Evolutionary conservation across 345 rosid genomes (phyloP).

Genomic region (Cardamine occulta): DNA sequence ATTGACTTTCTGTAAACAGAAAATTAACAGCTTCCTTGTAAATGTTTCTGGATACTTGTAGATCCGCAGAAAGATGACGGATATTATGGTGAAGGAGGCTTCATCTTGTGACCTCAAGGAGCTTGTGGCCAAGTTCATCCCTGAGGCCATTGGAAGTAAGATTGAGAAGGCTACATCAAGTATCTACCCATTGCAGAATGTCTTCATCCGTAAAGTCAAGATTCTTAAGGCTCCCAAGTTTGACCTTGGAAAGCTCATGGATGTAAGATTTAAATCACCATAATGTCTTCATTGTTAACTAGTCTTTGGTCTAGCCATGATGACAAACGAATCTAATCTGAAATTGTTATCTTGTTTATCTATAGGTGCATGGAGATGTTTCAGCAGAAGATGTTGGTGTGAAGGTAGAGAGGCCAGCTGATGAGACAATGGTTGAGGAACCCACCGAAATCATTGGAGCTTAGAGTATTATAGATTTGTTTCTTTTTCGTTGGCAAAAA

Average conservation of each 20-base stretch:
- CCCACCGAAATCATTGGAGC: slow-evolving; percentile 44
- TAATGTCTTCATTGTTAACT: not conserved
- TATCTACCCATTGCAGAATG: slow-evolving; percentile 90
- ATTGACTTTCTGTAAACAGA: not conserved
- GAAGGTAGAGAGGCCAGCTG: slow-evolving; percentile 44
- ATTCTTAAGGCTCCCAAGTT: slow-evolving; percentile 94
- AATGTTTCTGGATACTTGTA: slow-evolving; percentile 22
- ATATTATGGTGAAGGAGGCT: slow-evolving; percentile 77
- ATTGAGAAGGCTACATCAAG: slow-evolving; percentile 79
- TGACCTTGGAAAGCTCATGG: slow-evolving; percentile 96
- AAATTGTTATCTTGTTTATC: not conserved
- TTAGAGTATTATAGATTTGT: slow-evolving; percentile 34
- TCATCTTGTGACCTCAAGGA: slow-evolving; percentile 85
- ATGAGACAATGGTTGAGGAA: slow-evolving; percentile 36
- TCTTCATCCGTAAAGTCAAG: slow-evolving; percentile 85
- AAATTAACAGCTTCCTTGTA: not conserved
- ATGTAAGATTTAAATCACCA: slow-evolving; percentile 42
- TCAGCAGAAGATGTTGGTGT: slow-evolving; percentile 46
- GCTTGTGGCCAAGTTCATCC: slow-evolving; percentile 76
- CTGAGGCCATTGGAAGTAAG: slow-evolving; percentile 81
- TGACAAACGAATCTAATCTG: not conserved
- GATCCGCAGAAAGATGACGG: slow-evolving; percentile 94
- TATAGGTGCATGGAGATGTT: slow-evolving; percentile 44
- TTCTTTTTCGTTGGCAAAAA: not conserved
- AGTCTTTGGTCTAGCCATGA: not conserved